A percentile compares a stretch with the other conserved stretches of the same genome.
Evolutionary conservation across 2,329 filamentous ascomycete species (phyloP).

Genomic region (Trichophyton verrucosum): DNA sequence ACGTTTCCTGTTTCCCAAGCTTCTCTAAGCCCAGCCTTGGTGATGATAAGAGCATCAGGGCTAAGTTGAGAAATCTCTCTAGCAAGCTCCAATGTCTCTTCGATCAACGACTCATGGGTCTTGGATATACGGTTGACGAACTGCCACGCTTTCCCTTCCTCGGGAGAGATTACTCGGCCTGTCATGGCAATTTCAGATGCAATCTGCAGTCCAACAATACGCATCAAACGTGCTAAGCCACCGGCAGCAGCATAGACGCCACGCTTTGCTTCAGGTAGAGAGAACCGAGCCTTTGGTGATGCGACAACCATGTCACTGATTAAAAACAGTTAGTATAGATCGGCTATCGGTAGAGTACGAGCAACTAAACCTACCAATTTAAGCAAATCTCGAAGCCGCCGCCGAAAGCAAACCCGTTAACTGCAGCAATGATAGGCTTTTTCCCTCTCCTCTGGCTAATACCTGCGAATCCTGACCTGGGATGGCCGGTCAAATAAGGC

Average conservation of each 20-base stretch:
- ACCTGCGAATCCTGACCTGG: constrained; percentile 42
- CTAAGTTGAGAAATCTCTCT: constrained; percentile 49
- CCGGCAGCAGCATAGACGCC: constrained; percentile 61
- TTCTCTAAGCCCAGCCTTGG: constrained; percentile 52
- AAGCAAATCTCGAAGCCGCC: constrained; percentile 78
- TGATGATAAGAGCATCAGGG: constrained; percentile 63
- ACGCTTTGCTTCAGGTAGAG: constrained; percentile 57
- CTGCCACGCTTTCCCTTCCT: constrained; percentile 50
- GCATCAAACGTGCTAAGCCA: constrained; percentile 53
- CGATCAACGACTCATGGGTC: constrained; percentile 63
- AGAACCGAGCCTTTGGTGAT: constrained; percentile 45
- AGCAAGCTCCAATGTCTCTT: constrained; percentile 55
- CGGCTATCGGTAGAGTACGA: background rate
- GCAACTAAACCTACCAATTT: constrained; percentile 51
- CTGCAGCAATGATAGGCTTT: constrained; percentile 65
- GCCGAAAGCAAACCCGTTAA: constrained; percentile 65
- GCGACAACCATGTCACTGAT: constrained; percentile 58
- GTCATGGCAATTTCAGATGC: constrained; percentile 61
- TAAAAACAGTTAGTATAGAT: constrained; percentile 33
- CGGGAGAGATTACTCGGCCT: constrained; percentile 47
- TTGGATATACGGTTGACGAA: constrained; percentile 52
- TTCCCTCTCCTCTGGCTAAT: constrained; percentile 45
- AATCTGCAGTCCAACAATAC: constrained; percentile 54
- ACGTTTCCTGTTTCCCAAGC: constrained; percentile 58
- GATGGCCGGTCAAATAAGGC: constrained; percentile 26